Evolutionary conservation across 768 basidiomycete species (phyloP).

Genomic region (Collybia mongolica): DNA sequence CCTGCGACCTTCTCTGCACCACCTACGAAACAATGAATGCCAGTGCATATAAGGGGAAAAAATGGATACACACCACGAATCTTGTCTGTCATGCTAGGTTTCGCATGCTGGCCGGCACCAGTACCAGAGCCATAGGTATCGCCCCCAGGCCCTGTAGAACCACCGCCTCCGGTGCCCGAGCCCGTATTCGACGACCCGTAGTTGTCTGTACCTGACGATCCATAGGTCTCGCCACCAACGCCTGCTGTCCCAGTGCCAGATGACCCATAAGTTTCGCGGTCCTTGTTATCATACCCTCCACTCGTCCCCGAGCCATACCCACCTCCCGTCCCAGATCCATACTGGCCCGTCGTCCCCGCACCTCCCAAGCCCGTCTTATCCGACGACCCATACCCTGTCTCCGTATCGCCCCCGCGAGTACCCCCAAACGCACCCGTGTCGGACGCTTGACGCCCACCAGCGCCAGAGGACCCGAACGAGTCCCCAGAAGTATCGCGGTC

Average conservation of each 20-base stretch:
- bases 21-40: slow-evolving; percentile 12
- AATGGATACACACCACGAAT: slow-evolving; percentile 13
- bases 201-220: slow-evolving; percentile 1
- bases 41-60: not conserved
- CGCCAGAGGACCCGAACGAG: not conserved
- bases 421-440: not conserved
- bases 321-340: too few relatives aligned
- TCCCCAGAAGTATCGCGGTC: not conserved
- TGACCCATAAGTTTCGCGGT: not conserved
- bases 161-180: not conserved
- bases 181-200: not conserved
- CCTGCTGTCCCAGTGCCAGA: not conserved
- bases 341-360: too few relatives aligned
- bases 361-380: too few relatives aligned
- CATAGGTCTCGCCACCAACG: not conserved
- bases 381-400: too few relatives aligned
- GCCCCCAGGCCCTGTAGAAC: slow-evolving; percentile 9
- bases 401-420: too few relatives aligned
- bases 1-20: slow-evolving; percentile 21
- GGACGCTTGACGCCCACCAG: not conserved
- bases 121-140: slow-evolving; percentile 8
- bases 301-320: slow-evolving; percentile 1
- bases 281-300: slow-evolving; percentile 1
- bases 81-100: slow-evolving; percentile 17
- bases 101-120: slow-evolving; percentile 3